These are phyloP conservation scores for Giardia muris DNA, from an alignment of 208 protist genomes.

Conservation along the genomic window DNA sequence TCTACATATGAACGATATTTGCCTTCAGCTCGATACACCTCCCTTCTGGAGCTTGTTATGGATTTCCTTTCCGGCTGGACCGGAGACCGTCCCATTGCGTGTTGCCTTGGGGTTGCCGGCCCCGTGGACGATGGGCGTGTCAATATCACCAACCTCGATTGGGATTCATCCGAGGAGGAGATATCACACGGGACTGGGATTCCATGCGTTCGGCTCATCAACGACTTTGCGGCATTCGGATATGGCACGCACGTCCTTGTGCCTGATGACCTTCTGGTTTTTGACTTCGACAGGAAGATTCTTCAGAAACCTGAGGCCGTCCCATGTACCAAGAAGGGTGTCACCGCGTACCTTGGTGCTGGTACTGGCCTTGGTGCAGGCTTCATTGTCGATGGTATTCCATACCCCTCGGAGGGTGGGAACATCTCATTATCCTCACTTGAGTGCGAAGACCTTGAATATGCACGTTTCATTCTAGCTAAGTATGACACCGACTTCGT, in stretches of 20 bases:
- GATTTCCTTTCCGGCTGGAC: neutral
- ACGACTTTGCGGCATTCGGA: conserved; percentile 22
- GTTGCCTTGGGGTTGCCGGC: conserved; percentile 12
- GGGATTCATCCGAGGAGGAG: neutral
- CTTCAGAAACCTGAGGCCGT: neutral
- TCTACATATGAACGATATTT: neutral
- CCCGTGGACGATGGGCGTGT: neutral
- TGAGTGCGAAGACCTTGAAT: neutral
- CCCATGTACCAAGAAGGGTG: neutral
- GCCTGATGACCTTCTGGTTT: neutral
- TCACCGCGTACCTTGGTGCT: neutral
- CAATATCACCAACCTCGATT: neutral
- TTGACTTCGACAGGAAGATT: neutral
- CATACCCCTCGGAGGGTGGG: neutral
- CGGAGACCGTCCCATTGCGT: neutral
- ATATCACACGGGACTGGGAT: neutral
- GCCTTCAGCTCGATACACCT: neutral
- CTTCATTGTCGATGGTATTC: neutral
- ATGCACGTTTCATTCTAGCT: neutral
- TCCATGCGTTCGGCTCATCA: neutral
- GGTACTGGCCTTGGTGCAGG: neutral
- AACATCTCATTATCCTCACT: neutral
- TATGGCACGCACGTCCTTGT: neutral
- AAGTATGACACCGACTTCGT: neutral
- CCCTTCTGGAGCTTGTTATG: neutral